Conservation (phyloP, 768 basidiomycete genomes). For the Amanita fuliginea region DNA sequence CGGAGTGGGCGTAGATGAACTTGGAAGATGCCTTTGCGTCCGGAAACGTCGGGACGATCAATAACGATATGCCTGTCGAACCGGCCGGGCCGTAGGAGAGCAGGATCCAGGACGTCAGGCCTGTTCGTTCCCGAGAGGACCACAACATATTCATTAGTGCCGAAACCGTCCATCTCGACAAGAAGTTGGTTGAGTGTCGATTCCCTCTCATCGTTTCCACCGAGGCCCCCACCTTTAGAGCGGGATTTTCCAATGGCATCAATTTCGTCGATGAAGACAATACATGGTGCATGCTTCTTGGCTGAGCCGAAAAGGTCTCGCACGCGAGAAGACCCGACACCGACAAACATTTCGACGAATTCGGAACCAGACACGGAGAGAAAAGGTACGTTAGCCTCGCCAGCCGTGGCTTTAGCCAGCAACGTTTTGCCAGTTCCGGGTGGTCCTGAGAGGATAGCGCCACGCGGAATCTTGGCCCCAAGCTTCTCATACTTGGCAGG, state of each 20-base stretch:
- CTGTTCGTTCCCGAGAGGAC: slow-evolving; percentile 95
- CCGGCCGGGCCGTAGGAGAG: slow-evolving; percentile 93
- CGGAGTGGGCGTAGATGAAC: slow-evolving; percentile 85
- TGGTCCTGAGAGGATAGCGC: slow-evolving; percentile 89
- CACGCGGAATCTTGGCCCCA: slow-evolving; percentile 95
- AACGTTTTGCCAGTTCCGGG: slow-evolving; percentile 98
- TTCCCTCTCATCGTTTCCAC: slow-evolving; percentile 95
- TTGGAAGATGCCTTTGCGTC: slow-evolving; percentile 86
- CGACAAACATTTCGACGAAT: slow-evolving; percentile 99
- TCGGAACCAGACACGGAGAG: slow-evolving; percentile 97
- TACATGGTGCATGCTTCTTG: slow-evolving; percentile 95
- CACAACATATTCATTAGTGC: slow-evolving; percentile 93
- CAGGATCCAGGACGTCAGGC: slow-evolving; percentile 91
- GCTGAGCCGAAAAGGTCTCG: slow-evolving; percentile 96
- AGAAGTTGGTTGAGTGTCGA: slow-evolving; percentile 94
- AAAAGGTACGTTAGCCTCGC: slow-evolving; percentile 97
- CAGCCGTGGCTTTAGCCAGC: slow-evolving; percentile 96
- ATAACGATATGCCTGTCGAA: slow-evolving; percentile 97
- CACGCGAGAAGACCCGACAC: slow-evolving; percentile 95
- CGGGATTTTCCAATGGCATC: slow-evolving; percentile 97
- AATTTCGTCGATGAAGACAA: slow-evolving; percentile 99
- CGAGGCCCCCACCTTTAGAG: slow-evolving; percentile 63
- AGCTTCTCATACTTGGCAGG: slow-evolving; percentile 90
- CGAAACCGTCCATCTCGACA: slow-evolving; percentile 99
- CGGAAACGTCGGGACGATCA: slow-evolving; percentile 89